Base-by-base conservation (phyloP, 768 basidiomycete species). In the Kwoniella bestiolae region DNA sequence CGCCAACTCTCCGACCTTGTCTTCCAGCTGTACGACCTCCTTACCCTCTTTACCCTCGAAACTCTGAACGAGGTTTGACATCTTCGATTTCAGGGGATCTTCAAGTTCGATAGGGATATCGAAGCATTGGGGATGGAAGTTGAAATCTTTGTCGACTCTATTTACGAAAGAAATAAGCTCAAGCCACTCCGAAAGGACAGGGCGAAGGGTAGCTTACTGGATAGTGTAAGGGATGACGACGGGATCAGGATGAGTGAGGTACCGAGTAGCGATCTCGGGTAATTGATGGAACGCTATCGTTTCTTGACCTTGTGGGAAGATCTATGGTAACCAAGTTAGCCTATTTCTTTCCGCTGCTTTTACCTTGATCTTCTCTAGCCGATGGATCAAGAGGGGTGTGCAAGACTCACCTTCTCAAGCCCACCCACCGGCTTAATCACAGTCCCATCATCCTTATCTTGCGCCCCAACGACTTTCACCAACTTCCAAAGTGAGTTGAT, bases 401-500 rank as follows among this genome's bases (percentile, higher is more conserved):
- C 6, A 5, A 11, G 18, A 52, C 71, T 51, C 44, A 77, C 76
- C 69, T 81, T 77, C 41, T 81, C 75, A 25, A 81, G 34, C 16
- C 78, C 80, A 0, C 78, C 78, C 1, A 79, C 55, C 0, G 75
- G 69, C 50, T 69, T 63, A 34, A 81, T 49, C 9, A 77, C 71
- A 2, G 80, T 76, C 21, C 66, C 67, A 65, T 81, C 80, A 18
- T 81, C 80, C 32, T 83, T 83, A 11, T 94, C 91, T 21, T 82
- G 73, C 2, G 78, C 85, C 28, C 86, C 86, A 64, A 92, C 90
- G 41, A 92, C 85, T 91, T 94, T 95, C 82, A 96, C 90, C 72
- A 94, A 93, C 74, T 90, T 91, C 94, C 94, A 98, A 11, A 96
- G 78, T 0, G 90, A 86, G 61, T 91, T 89, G 18, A 95, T 85